Percentiles rank a stretch among this genome's conserved stretches.
Evolutionary conservation across 2,329 filamentous ascomycete species (phyloP).

Genomic region (Colletotrichum spaethianum): DNA sequence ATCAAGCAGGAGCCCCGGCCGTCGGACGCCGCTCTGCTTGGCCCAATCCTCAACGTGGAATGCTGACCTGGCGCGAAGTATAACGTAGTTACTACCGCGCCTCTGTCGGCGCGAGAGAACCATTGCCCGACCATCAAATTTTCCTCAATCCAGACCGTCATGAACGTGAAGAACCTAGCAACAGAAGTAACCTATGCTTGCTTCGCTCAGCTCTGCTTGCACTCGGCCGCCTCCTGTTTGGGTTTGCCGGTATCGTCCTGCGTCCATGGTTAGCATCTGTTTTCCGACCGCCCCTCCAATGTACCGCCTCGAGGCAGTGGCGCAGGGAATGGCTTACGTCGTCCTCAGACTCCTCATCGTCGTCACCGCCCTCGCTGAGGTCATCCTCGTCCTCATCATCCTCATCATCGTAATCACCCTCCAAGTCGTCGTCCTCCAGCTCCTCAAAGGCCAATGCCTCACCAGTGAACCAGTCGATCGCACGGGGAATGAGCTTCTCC

Average conservation of each 20-base stretch:
- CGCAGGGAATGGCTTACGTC: constrained; percentile 68
- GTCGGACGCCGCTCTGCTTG: constrained; percentile 26
- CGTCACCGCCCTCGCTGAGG: constrained; percentile 86
- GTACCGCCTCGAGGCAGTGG: not conserved
- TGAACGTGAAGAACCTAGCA: constrained; percentile 31
- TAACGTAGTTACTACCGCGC: constrained; percentile 10
- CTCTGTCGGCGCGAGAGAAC: constrained; percentile 22
- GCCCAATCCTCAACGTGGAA: constrained; percentile 12
- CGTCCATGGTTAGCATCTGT: constrained; percentile 37
- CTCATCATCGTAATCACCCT: constrained; percentile 87
- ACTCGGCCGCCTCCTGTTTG: constrained; percentile 94
- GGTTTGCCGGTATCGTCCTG: constrained; percentile 91
- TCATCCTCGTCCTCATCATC: constrained; percentile 95
- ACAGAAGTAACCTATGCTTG: constrained; percentile 52
- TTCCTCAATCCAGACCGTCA: constrained; percentile 12
- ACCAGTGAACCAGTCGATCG: constrained; percentile 99
- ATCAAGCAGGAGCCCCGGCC: constrained; percentile 33
- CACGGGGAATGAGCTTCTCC: constrained; percentile 98
- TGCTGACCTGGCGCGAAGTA: constrained; percentile 7
- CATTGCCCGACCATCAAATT: constrained; percentile 18
- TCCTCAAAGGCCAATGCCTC: constrained; percentile 98
- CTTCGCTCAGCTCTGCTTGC: constrained; percentile 87
- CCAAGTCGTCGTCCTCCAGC: constrained; percentile 84
- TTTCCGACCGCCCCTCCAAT: constrained; percentile 15
- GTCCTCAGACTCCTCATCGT: constrained; percentile 85